Evolutionary conservation across 139 green algal species (phyloP), one percentile per base, ranked within the genome.

Genomic region (Chlamydomonas asymmetrica): DNA sequence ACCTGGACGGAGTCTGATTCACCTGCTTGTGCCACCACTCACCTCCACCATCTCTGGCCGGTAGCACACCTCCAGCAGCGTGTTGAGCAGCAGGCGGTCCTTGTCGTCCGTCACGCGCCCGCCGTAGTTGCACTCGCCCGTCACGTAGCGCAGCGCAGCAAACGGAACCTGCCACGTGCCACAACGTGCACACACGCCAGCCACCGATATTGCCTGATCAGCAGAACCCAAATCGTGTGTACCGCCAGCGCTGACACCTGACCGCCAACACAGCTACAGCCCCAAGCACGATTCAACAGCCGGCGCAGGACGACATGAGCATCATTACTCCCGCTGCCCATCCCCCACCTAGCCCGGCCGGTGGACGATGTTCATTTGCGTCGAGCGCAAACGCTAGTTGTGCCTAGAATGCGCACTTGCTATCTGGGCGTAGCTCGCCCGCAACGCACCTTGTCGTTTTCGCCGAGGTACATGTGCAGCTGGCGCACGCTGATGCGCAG

Each of bases 101-200:
- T 93, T 92, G 83, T 92, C 90, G 66, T 94, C 90, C 9, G 90
- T 94, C 2, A 94, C 90, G 16, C 88, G 80, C 8, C 90, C 90
- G 43, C 86, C 85, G 60, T 91, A 91, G 83, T 94, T 94, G 79
- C 88, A 93, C 67, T 94, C 90, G 27, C 88, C 88, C 7, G 82
- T 89, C 18, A 88, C 74, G 73, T 94, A 94, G 38, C 81, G 80
- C 63, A 94, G 81, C 37, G 89, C 88, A 25, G 79, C 80, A 49
- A 87, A 94, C 1, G 90, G 90, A 27, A 71, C 72, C 49, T 52
- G 49, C 31, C 7, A n/a, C n/a, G n/a, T n/a, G n/a, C n/a, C n/a
- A n/a, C n/a, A n/a, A n/a, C n/a, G n/a, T n/a, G n/a, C n/a, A n/a
- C n/a, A n/a, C n/a, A n/a, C n/a, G n/a, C n/a, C n/a, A n/a, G n/a